Conservation (phyloP, 2,329 filamentous ascomycete genomes). For the Fusarium globosum region DNA sequence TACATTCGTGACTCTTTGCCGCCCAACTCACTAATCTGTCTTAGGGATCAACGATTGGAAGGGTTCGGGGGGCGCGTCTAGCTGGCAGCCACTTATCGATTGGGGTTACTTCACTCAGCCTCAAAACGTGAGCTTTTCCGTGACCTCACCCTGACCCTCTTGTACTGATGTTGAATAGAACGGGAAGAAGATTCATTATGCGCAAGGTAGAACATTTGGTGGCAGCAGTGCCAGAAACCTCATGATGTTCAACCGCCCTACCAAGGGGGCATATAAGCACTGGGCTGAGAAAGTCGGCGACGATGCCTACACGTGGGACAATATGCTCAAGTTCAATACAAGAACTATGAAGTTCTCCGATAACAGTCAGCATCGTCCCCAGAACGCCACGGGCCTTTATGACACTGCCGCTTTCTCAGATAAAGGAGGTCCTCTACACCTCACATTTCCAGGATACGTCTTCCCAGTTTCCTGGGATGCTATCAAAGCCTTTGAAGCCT, state of each 20-base stretch:
- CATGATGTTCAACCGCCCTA: constrained; percentile 3
- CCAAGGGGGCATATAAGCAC: neutral
- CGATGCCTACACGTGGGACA: neutral
- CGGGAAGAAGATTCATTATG: neutral
- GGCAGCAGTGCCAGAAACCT: constrained; percentile 1
- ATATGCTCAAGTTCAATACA: neutral
- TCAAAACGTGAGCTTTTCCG: neutral
- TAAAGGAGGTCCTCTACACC: neutral
- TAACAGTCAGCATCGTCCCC: neutral
- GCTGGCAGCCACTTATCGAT: constrained; percentile 1
- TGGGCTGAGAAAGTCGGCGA: constrained; percentile 4
- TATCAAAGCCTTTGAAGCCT: neutral
- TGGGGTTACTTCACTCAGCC: constrained; percentile 1
- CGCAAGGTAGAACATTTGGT: neutral
- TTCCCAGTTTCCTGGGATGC: neutral
- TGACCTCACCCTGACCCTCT: accelerated
- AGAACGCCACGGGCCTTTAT: neutral
- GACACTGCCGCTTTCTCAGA: neutral
- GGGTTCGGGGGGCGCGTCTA: neutral
- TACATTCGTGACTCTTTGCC: accelerated
- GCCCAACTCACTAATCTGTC: neutral
- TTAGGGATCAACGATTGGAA: constrained; percentile 2
- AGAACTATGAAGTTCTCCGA: neutral
- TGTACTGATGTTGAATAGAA: neutral
- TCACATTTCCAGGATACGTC: neutral